phyloP scores from a whole-genome alignment of 805 yeast species.

The Nakazawaea ernobii region DNA sequence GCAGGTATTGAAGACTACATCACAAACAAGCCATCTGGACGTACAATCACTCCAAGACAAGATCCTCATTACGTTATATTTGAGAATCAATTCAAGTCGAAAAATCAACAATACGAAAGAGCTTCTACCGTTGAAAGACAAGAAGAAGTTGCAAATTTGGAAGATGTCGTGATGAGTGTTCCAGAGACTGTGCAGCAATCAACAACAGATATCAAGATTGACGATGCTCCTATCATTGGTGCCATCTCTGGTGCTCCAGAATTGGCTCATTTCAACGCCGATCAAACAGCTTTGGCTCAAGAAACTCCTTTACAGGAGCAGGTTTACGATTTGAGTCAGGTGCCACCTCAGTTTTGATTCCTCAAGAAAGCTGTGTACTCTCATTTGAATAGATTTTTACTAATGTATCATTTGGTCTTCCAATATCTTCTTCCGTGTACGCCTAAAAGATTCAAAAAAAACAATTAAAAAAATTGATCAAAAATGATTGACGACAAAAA shows the following conservation, averaged over 20 bases:
- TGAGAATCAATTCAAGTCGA: conserved; percentile 2
- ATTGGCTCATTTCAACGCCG: neutral
- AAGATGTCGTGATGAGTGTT: neutral
- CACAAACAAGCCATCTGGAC: neutral
- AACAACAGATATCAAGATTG: neutral
- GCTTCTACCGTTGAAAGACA: neutral
- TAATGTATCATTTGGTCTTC: too few species aligned
- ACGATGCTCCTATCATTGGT: neutral
- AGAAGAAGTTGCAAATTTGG: neutral
- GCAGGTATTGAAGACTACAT: neutral
- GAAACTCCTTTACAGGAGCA: neutral
- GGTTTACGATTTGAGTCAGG: too few species aligned
- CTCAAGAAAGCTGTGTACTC: too few species aligned
- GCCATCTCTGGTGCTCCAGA: neutral
- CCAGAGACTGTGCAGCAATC: neutral
- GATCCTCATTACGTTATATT: neutral
- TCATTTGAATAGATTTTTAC: too few species aligned
- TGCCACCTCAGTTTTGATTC: neutral
- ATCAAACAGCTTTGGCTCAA: neutral
- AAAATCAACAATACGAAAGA: neutral
- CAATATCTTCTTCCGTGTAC: too few species aligned
- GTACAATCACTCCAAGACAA: neutral
- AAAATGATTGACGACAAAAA: too few species aligned
- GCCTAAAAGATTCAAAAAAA: too few species aligned
- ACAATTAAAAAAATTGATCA: too few species aligned